These are phyloP conservation scores for Cordia subcordata DNA, from an alignment of 257 asterid genomes.

Conservation along the genomic window DNA sequence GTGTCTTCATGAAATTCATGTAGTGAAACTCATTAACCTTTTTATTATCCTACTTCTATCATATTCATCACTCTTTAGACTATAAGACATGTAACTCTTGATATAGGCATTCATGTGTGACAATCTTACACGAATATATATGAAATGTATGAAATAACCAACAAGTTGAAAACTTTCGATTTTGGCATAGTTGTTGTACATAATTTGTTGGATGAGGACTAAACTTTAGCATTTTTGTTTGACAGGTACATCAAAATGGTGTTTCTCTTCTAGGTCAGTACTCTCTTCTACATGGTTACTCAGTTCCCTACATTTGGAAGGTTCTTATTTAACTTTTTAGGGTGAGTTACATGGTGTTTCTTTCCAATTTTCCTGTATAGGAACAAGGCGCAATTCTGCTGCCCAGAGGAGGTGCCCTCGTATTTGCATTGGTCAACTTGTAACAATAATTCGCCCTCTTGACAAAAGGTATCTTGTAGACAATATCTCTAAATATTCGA, in stretches of 20 bases:
- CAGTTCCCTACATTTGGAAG: slow-evolving; percentile 9
- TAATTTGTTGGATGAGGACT: slow-evolving; percentile 16
- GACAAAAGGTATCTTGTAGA: slow-evolving; percentile 45
- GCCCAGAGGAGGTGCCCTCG: slow-evolving; percentile 30
- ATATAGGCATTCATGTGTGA: too few relatives aligned
- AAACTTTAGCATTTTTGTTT: slow-evolving; percentile 20
- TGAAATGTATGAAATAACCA: too few relatives aligned
- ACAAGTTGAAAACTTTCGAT: neutral
- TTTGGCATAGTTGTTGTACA: neutral
- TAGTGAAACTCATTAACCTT: too few relatives aligned
- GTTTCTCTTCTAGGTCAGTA: slow-evolving; percentile 53
- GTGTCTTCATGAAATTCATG: too few relatives aligned
- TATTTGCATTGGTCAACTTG: slow-evolving; percentile 66
- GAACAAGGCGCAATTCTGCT: slow-evolving; percentile 31
- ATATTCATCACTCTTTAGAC: too few relatives aligned
- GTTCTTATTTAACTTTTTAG: too few relatives aligned
- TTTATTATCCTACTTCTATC: too few relatives aligned
- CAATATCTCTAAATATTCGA: neutral
- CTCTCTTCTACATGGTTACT: slow-evolving; percentile 1
- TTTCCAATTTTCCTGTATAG: slow-evolving; percentile 51
- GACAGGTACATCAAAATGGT: slow-evolving; percentile 51
- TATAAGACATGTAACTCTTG: too few relatives aligned
- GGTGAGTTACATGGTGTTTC: too few relatives aligned
- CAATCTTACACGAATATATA: too few relatives aligned
- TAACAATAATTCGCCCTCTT: slow-evolving; percentile 42